Base-by-base conservation (phyloP, 2,329 filamentous ascomycete genomes). In the Penicillium expansum region DNA sequence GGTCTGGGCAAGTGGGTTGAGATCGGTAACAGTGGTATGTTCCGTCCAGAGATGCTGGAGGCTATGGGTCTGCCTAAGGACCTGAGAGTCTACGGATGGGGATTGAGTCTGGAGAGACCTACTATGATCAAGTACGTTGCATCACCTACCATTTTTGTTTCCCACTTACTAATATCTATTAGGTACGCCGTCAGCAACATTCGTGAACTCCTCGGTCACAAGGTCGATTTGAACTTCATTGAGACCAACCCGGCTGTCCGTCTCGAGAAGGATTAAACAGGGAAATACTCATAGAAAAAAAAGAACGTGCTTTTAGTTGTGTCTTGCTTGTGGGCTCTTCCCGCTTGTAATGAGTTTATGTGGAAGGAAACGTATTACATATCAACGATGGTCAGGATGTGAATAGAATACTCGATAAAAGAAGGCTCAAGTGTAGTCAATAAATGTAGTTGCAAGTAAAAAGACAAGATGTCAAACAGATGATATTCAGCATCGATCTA, bases 21-120 rank as follows among this genome's bases (percentile, higher is more conserved):
- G 79, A 97, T 97, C 72, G 94, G 94, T 58, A 97, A 99, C 80
- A 93, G 89, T 67, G 94, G 94, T 62, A 97, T 99, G 92, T 99
- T 99, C 86, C 84, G 94, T 64, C 92, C 94, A 1, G 94, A 99
- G 78, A 97, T 97, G 93, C 77, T 97, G 70, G 89, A 96, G 77
- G 82, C 92, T 5, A 96, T 97, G 92, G 93, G 93, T 33, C 77
- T 97, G 69, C 92, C 92, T 24, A 91, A 88, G 77, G 90, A 96
- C 69, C 86, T 97, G 86, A 82, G 90, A 61, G 92, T 97, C 10
- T 97, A 96, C 72, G 94, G 94, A 33, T 97, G 92, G 83, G 94
- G 94, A 37, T 78, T 99, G 71, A 91, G 86, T 74, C 77, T 99
- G 71, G 94, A 99, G 82, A 80, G 94, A 68, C 94, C 94, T 56